These are phyloP conservation scores for Trifolium fragiferum DNA, from an alignment of 306 rosid species.

Conservation along the genomic window DNA sequence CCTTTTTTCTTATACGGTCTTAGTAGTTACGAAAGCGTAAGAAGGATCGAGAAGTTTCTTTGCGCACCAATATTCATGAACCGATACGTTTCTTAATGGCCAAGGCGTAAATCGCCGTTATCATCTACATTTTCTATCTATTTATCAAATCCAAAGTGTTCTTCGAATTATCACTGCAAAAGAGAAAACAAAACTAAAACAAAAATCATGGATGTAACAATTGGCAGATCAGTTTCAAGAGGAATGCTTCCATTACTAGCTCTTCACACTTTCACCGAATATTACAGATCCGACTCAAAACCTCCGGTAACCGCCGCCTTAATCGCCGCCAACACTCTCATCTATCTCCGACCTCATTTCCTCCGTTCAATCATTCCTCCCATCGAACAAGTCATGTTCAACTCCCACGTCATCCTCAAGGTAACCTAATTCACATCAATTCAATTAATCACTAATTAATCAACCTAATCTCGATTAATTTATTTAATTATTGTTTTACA, in stretches of 20 bases:
- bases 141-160: neutral
- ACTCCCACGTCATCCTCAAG: constrained; percentile 82
- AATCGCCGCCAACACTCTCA: constrained; percentile 77
- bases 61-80: neutral
- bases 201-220: constrained; percentile 56
- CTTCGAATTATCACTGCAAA: neutral
- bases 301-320: constrained; percentile 87
- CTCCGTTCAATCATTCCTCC: constrained; percentile 60
- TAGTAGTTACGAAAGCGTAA: neutral
- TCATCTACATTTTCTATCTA: neutral
- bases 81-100: constrained; percentile 37
- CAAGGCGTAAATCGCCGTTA: neutral
- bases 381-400: constrained; percentile 79
- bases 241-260: constrained; percentile 78
- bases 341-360: constrained; percentile 70
- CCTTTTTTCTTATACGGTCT: no score
- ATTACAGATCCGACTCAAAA: constrained; percentile 63
- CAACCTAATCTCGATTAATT: neutral
- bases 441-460: neutral
- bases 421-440: no score
- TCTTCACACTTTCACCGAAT: constrained; percentile 75
- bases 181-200: neutral
- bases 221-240: constrained; percentile 56
- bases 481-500: constrained; percentile 25
- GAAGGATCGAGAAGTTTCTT: constrained; percentile 46